Percentiles rank a stretch among this genome's conserved stretches.
phyloP scores from a whole-genome alignment of 78 protist species.

The Dictyostelium brefeldianum region DNA sequence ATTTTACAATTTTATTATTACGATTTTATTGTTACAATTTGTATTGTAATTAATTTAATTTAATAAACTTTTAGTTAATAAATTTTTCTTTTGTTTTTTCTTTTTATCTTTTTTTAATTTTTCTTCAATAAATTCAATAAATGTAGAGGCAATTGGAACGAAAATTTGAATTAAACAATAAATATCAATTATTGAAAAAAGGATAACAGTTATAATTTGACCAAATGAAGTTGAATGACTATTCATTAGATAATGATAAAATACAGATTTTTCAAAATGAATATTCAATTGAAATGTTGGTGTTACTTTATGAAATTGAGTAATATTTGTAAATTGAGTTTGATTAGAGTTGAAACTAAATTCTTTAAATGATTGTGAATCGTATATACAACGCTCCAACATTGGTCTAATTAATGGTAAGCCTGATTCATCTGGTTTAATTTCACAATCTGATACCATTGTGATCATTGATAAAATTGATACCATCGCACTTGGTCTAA shows the following conservation, averaged over 20 bases:
- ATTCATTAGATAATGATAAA: slow-evolving; percentile 25
- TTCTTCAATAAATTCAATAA: slow-evolving; percentile 20
- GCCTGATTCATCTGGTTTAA: not conserved
- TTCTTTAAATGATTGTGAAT: slow-evolving; percentile 26
- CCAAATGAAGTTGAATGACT: slow-evolving; percentile 58
- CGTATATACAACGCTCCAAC: slow-evolving; percentile 19
- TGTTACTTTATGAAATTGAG: not conserved
- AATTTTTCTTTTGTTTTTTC: too few relatives aligned
- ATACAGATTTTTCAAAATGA: slow-evolving; percentile 51
- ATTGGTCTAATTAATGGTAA: slow-evolving; percentile 54
- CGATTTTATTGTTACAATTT: too few relatives aligned
- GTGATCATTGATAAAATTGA: slow-evolving; percentile 47
- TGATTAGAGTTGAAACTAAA: slow-evolving; percentile 29
- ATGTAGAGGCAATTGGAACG: slow-evolving; percentile 20
- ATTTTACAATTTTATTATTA: too few relatives aligned
- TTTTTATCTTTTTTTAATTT: not conserved
- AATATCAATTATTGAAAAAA: slow-evolving; percentile 50
- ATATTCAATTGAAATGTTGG: slow-evolving; percentile 18
- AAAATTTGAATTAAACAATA: slow-evolving; percentile 40
- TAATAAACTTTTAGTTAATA: too few relatives aligned
- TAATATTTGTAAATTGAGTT: not conserved
- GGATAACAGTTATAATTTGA: slow-evolving; percentile 48
- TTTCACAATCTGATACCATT: slow-evolving; percentile 26
- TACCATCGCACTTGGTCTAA: slow-evolving; percentile 22
- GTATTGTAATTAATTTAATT: too few relatives aligned